A percentile compares a stretch with the other conserved stretches of the same genome.
Evolutionary conservation across 768 basidiomycete species (phyloP).

Genomic region (Leccinum ochraceum): DNA sequence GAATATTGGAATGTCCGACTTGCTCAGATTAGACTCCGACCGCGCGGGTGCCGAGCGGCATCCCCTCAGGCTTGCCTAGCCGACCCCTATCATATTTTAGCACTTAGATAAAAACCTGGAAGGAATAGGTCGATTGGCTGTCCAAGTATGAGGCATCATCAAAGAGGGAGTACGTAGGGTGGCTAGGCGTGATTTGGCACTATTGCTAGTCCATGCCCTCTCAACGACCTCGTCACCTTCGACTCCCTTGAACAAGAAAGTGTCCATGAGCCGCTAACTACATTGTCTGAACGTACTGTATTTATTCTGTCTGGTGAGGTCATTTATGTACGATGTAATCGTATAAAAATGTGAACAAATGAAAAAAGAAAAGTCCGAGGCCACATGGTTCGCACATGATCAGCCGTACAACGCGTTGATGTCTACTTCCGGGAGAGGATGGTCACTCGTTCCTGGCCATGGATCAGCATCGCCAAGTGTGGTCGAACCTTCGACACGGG

Average conservation of each 20-base stretch:
- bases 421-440: conserved; percentile 21
- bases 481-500: not conserved
- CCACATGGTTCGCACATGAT: not conserved
- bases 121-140: too few species aligned
- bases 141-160: too few species aligned
- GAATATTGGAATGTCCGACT: too few species aligned
- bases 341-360: not conserved
- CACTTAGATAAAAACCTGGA: too few species aligned
- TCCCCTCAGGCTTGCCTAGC: too few species aligned
- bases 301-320: not conserved
- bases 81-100: too few species aligned
- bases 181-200: too few species aligned
- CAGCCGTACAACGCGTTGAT: conserved; percentile 24
- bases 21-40: too few species aligned
- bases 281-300: not conserved
- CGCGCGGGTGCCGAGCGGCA: too few species aligned
- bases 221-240: too few species aligned
- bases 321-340: not conserved
- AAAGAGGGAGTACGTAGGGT: too few species aligned
- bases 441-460: conserved; percentile 26
- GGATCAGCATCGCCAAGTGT: not conserved
- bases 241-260: not conserved
- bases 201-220: too few species aligned
- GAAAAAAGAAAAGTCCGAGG: not conserved
- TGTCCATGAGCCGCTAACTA: not conserved